phyloP scores from a whole-genome alignment of 768 basidiomycete species.

The Rhodotorula kratochvilovae region DNA sequence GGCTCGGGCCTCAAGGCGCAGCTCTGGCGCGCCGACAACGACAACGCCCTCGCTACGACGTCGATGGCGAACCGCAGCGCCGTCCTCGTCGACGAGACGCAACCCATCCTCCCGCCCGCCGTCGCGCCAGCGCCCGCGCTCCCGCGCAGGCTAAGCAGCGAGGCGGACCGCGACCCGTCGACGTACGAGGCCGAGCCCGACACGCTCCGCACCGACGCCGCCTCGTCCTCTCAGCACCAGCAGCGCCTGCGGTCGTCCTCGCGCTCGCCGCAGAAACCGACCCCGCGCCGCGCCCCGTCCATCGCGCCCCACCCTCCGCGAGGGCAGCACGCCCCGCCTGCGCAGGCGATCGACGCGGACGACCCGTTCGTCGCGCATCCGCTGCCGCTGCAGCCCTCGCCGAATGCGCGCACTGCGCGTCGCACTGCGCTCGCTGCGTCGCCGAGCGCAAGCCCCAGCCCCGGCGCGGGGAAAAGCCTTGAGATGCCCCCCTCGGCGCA shows the following conservation, averaged over 20 bases:
- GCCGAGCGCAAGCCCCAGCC: neutral
- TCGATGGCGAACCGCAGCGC: neutral
- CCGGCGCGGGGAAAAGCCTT: neutral
- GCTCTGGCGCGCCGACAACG: neutral
- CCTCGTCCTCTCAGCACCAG: neutral
- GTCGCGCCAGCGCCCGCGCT: neutral
- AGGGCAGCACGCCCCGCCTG: neutral
- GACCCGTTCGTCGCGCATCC: conserved; percentile 1
- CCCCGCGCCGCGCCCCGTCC: neutral
- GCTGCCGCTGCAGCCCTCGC: conserved; percentile 21
- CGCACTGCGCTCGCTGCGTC: too few species aligned
- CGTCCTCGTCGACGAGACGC: conserved; percentile 19
- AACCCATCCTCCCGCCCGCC: neutral
- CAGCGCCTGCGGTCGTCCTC: neutral
- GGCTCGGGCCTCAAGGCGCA: neutral
- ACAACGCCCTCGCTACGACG: neutral
- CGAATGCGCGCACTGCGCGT: neutral
- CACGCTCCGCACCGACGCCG: conserved; percentile 11
- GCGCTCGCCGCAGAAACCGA: neutral
- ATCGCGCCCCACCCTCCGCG: neutral
- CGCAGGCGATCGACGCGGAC: neutral
- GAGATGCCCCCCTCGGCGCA: conserved; percentile 30
- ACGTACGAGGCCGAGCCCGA: conserved; percentile 21
- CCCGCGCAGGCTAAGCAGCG: neutral
- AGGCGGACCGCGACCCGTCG: neutral